phyloP scores from a whole-genome alignment of 257 asterid species.

The Lantana camara region DNA sequence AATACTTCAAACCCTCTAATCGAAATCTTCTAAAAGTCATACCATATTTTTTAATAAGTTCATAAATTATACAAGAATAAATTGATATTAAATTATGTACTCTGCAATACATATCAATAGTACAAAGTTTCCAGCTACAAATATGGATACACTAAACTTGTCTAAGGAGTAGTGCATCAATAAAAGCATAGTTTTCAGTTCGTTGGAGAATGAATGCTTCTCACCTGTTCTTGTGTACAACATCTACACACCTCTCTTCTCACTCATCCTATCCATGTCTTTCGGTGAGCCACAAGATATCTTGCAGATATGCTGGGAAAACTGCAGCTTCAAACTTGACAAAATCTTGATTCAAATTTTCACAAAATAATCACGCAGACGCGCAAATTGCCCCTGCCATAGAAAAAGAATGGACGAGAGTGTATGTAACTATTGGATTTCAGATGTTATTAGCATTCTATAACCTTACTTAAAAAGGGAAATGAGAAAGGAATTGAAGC shows the following conservation, averaged over 20 bases:
- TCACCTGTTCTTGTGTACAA: too few relatives aligned
- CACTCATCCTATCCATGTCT: background rate
- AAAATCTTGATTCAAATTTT: background rate
- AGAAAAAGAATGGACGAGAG: constrained; percentile 1
- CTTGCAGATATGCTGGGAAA: background rate
- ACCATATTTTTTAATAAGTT: too few relatives aligned
- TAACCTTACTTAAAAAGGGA: background rate
- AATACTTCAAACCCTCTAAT: too few relatives aligned
- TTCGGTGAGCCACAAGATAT: background rate
- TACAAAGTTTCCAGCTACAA: background rate
- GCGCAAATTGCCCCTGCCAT: constrained; percentile 58
- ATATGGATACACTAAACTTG: background rate
- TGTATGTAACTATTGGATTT: too few relatives aligned
- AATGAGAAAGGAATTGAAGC: constrained; percentile 18
- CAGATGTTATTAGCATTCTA: background rate
- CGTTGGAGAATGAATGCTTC: constrained; percentile 13
- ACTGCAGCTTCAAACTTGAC: background rate
- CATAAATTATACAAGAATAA: background rate
- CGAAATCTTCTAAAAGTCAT: too few relatives aligned
- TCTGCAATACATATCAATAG: constrained; percentile 1
- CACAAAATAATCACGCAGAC: constrained; percentile 37
- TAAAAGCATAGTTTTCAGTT: constrained; percentile 2
- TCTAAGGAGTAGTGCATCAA: background rate
- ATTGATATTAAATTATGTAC: background rate
- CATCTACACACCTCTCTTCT: background rate